A percentile compares a stretch with the other conserved stretches of the same genome.
phyloP scores from a whole-genome alignment of 306 rosid genomes.

The Begonia loranthoides region DNA sequence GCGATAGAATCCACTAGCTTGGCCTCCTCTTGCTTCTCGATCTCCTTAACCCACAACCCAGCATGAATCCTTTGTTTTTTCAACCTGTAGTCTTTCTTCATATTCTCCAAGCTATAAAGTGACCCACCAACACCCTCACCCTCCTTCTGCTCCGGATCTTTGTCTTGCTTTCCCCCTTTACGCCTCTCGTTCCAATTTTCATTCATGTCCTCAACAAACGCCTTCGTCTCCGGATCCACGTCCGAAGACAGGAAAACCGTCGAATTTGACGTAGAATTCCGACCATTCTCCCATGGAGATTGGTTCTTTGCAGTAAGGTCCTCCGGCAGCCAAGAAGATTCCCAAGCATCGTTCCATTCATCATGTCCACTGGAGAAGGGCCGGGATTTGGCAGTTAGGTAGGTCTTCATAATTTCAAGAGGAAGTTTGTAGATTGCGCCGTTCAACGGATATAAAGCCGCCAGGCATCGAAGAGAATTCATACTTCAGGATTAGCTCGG shows the following conservation, averaged over 20 bases:
- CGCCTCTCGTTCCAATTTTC: slow-evolving; percentile 72
- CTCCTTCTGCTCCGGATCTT: slow-evolving; percentile 6
- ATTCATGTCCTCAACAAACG: slow-evolving; percentile 82
- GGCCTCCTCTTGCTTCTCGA: slow-evolving; percentile 81
- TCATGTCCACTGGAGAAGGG: slow-evolving; percentile 21
- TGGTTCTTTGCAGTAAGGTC: slow-evolving; percentile 40
- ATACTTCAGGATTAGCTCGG: slow-evolving; percentile 10
- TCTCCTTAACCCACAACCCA: slow-evolving; percentile 85
- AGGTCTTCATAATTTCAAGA: slow-evolving; percentile 4
- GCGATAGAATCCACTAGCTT: slow-evolving; percentile 37
- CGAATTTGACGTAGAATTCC: slow-evolving; percentile 34
- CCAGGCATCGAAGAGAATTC: slow-evolving; percentile 36
- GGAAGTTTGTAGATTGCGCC: slow-evolving; percentile 13
- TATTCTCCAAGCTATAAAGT: slow-evolving; percentile 58
- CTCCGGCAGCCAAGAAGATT: slow-evolving; percentile 86
- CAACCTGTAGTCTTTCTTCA: slow-evolving; percentile 82
- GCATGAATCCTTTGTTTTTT: slow-evolving; percentile 85
- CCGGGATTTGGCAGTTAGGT: slow-evolving; percentile 6
- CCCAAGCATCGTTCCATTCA: slow-evolving; percentile 95
- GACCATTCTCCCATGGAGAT: slow-evolving; percentile 79
- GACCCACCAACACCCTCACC: slow-evolving; percentile 18
- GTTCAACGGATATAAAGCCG: slow-evolving; percentile 1
- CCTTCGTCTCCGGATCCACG: slow-evolving; percentile 64
- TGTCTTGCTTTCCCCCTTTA: slow-evolving; percentile 34
- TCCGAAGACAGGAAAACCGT: slow-evolving; percentile 18